Base-by-base conservation (phyloP, 371 early-diverging fungal genomes). In the Capillidium rhysosporum region DNA sequence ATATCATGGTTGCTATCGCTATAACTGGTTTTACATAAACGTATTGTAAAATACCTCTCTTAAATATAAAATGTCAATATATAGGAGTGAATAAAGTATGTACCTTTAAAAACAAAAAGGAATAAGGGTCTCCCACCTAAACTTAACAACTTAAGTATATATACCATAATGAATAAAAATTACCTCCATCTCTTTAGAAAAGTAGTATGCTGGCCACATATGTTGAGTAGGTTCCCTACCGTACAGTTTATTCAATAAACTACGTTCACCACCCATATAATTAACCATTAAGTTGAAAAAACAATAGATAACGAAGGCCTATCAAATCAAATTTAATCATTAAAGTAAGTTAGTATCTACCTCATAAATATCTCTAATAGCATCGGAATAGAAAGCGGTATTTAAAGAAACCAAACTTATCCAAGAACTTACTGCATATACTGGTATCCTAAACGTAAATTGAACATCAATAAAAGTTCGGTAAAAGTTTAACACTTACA, bases 251-350 rank as follows among this genome's bases (percentile, higher is more conserved):
- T 73, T 74, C 46, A 90, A 69, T 51, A 92, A 62, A 0, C 76
- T 73, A 41, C 93, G 73, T 59, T 95, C 94, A 10, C 96, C 96
- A n/a, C 88, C 94, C 45, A 93, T 70, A 56, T 89, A 88, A 64
- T 79, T 85, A 29, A 93, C 76, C 46, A 93, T 64, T 29, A 95
- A 68, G 30, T 73, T 82, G 68, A 93, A 89, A 65, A 95, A 95
- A 56, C 88, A 81, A 66, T 91, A 95, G 40, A 95, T 83, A 20
- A 93, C 96, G 71, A 94, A 93, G 10, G 93, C 94, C 76, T 77
- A 49, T 40, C 24, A 38, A 38, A 29, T 25, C 9, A 7, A 16
- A 0, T 7, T 21, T 12, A 29, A 48, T 7, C 34, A 14, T 21
- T 21, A 21, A 43, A 53, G 1, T 26, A 34, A 20, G 56, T 20